Conservation (phyloP, 345 rosid genomes). For the Viola odorata region DNA sequence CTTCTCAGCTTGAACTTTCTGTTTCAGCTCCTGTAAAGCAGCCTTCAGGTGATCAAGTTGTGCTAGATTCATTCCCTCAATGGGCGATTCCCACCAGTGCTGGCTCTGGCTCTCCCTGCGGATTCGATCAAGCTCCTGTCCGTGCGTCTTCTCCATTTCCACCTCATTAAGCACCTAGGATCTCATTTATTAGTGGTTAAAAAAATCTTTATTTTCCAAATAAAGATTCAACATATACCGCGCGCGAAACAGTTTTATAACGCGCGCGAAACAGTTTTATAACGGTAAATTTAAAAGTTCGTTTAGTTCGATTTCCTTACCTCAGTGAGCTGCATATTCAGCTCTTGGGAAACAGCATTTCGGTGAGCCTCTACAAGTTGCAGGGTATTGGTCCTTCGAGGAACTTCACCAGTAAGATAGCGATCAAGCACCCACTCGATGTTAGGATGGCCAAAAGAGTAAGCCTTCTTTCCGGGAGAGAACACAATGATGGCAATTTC, state of each 20-base stretch:
- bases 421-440: slow-evolving; percentile 13
- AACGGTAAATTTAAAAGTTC: not conserved
- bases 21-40: slow-evolving; percentile 35
- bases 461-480: slow-evolving; percentile 21
- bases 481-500: slow-evolving; percentile 18
- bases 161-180: slow-evolving; percentile 23
- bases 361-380: slow-evolving; percentile 43
- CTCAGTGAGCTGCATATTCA: slow-evolving; percentile 30
- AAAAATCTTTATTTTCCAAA: not conserved
- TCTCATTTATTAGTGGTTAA: too few relatives aligned
- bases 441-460: slow-evolving; percentile 23
- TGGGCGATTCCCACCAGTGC: slow-evolving; percentile 51
- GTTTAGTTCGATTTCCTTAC: not conserved
- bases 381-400: slow-evolving; percentile 11
- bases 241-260: not conserved
- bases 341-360: slow-evolving; percentile 34
- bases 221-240: too few relatives aligned
- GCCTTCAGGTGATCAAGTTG: slow-evolving; percentile 35
- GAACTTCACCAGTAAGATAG: slow-evolving; percentile 16
- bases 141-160: slow-evolving; percentile 41
- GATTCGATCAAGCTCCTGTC: slow-evolving; percentile 29
- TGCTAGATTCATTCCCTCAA: slow-evolving; percentile 18
- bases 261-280: not conserved
- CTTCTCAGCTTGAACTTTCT: slow-evolving; percentile 31
- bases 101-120: slow-evolving; percentile 17